A percentile compares a stretch with the other conserved stretches of the same genome.
Evolutionary conservation across 306 rosid genomes (phyloP).

Genomic region (Quercus bicolor): DNA sequence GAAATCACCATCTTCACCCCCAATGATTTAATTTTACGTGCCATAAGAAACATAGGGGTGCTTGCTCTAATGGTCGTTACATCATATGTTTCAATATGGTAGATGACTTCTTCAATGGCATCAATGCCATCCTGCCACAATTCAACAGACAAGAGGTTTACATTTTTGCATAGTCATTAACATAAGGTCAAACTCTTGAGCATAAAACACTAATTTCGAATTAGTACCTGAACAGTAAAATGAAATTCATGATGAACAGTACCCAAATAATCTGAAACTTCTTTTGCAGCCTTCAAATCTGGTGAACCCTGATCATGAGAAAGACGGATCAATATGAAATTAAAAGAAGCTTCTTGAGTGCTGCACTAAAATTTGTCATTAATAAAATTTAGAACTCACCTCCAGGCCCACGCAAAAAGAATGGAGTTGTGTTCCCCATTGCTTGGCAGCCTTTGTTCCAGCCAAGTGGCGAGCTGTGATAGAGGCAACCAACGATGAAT

Average conservation of each 20-base stretch:
- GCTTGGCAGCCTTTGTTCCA: slow-evolving; percentile 77
- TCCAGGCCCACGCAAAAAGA: slow-evolving; percentile 91
- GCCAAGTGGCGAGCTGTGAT: slow-evolving; percentile 86
- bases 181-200: background rate
- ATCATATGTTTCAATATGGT: slow-evolving; percentile 90
- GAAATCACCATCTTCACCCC: slow-evolving; percentile 97
- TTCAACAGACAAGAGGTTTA: slow-evolving; percentile 1
- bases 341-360: background rate
- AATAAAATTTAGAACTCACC: slow-evolving; percentile 36
- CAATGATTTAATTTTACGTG: slow-evolving; percentile 87
- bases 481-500: slow-evolving; percentile 93
- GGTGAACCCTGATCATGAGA: slow-evolving; percentile 77
- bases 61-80: slow-evolving; percentile 95
- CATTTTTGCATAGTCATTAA: background rate
- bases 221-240: slow-evolving; percentile 78
- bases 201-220: background rate
- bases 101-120: slow-evolving; percentile 92
- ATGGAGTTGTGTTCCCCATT: slow-evolving; percentile 91
- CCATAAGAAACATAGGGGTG: slow-evolving; percentile 97
- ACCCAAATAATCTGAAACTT: slow-evolving; percentile 88
- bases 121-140: slow-evolving; percentile 81
- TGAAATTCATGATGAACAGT: slow-evolving; percentile 88
- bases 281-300: slow-evolving; percentile 91
- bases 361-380: background rate
- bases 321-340: slow-evolving; percentile 2